A percentile compares a stretch with the other conserved stretches of the same genome.
Evolutionary conservation across 1,284 basidiomycete species (phyloP).

Genomic region (Naganishia liquefaciens): DNA sequence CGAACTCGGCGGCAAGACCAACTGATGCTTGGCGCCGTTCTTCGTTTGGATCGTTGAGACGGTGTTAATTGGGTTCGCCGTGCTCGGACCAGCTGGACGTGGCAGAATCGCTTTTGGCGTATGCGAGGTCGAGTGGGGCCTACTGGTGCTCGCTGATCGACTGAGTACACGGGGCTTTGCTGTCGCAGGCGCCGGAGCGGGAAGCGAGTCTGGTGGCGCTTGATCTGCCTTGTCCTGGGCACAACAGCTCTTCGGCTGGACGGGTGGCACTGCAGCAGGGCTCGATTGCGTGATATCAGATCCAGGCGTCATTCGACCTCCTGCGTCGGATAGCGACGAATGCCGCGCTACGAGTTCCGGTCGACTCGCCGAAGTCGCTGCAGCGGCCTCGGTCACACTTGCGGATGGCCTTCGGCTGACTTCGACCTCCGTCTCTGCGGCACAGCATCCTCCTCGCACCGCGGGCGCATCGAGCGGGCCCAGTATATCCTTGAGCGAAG

Average conservation of each 20-base stretch:
- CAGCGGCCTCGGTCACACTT: no score
- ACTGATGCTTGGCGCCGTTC: slow-evolving; percentile 23
- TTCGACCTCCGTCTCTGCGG: not conserved
- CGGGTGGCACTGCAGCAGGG: not conserved
- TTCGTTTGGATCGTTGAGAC: slow-evolving; percentile 25
- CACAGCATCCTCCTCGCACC: not conserved
- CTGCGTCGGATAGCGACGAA: not conserved
- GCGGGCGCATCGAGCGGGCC: not conserved
- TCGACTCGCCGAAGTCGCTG: not conserved
- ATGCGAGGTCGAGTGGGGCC: slow-evolving; percentile 8
- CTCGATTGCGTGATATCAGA: not conserved
- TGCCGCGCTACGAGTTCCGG: not conserved
- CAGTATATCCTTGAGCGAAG: not conserved
- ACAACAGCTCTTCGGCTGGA: not conserved
- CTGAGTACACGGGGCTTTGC: slow-evolving; percentile 3
- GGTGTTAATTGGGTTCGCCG: not conserved
- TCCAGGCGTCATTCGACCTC: not conserved
- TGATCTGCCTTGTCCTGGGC: not conserved
- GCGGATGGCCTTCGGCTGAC: not conserved
- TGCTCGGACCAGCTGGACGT: slow-evolving; percentile 8
- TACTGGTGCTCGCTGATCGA: slow-evolving; percentile 9
- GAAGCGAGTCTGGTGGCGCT: not conserved
- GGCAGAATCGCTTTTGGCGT: slow-evolving; percentile 18
- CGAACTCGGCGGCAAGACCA: slow-evolving; percentile 21
- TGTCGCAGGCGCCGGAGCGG: not conserved